Evolutionary conservation across 1,284 basidiomycete genomes (phyloP).

Genomic region (Hemileia vastatrix): DNA sequence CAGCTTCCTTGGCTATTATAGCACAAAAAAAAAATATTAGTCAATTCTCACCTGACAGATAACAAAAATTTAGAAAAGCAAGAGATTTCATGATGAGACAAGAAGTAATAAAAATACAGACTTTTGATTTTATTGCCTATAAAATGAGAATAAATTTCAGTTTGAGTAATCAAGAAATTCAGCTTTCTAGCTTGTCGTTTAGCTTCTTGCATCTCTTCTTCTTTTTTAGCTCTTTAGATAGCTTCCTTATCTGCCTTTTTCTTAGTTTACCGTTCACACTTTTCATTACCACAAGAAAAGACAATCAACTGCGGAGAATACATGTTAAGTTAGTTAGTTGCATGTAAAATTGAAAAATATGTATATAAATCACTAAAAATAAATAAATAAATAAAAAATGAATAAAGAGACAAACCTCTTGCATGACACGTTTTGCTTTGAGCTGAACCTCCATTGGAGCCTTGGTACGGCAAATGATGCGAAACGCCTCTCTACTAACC

Average conservation of each 20-base stretch:
- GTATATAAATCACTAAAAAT: conserved; percentile 21
- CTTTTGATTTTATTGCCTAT: conserved; percentile 97
- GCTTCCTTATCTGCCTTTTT: conserved; percentile 92
- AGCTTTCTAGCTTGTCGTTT: conserved; percentile 92
- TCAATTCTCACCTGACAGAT: no score
- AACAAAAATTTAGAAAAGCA: not conserved
- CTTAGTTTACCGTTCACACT: conserved; percentile 71
- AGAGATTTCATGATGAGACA: conserved; percentile 15
- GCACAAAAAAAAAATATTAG: conserved; percentile 24
- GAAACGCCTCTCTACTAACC: conserved; percentile 69
- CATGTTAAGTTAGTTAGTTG: not conserved
- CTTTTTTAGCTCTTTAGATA: conserved; percentile 74
- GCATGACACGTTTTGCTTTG: conserved; percentile 75
- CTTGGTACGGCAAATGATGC: conserved; percentile 68
- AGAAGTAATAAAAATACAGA: conserved; percentile 46
- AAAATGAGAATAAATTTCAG: conserved; percentile 98
- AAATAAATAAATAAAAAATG: conserved; percentile 24
- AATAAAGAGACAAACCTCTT: conserved; percentile 36
- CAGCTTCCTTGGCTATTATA: conserved; percentile 67
- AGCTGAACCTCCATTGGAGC: conserved; percentile 76
- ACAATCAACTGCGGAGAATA: conserved; percentile 67
- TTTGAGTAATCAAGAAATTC: conserved; percentile 98
- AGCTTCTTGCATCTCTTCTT: conserved; percentile 93
- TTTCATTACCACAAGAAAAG: conserved; percentile 97
- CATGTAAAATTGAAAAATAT: conserved; percentile 5